Conservation (phyloP, 1,139 yeast species). For the Saccharomycopsis crataegensis region DNA sequence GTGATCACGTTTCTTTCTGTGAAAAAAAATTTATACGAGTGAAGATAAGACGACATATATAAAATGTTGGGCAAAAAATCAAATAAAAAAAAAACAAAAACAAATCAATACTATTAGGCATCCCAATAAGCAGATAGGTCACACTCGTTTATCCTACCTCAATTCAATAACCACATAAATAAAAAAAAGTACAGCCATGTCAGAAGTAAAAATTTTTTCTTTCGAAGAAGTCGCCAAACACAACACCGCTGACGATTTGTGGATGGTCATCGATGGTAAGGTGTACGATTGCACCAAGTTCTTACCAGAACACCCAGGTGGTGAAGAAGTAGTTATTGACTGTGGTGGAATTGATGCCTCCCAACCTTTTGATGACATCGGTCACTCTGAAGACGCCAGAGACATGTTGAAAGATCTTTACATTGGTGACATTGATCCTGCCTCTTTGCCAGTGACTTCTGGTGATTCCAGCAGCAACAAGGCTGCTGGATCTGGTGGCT, state of each 20-base stretch:
- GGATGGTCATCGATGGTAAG: constrained; percentile 86
- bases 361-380: constrained; percentile 90
- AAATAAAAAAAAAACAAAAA: no score
- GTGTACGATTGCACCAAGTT: constrained; percentile 82
- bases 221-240: constrained; percentile 75
- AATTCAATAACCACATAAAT: no score
- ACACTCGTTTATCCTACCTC: no score
- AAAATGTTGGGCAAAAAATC: no score
- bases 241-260: constrained; percentile 69
- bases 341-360: constrained; percentile 93
- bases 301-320: constrained; percentile 97
- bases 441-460: constrained; percentile 20
- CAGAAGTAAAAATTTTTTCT: constrained; percentile 34
- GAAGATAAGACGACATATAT: no score
- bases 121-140: no score
- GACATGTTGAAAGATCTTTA: constrained; percentile 61
- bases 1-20: no score
- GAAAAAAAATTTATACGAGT: no score
- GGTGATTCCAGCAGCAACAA: constrained; percentile 9
- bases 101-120: no score
- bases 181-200: neutral
- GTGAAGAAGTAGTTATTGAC: constrained; percentile 91
- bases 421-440: constrained; percentile 45
- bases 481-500: constrained; percentile 22
- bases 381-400: constrained; percentile 94